Evolutionary conservation across 768 basidiomycete species (phyloP).

Genomic region (Lactarius evosmus): DNA sequence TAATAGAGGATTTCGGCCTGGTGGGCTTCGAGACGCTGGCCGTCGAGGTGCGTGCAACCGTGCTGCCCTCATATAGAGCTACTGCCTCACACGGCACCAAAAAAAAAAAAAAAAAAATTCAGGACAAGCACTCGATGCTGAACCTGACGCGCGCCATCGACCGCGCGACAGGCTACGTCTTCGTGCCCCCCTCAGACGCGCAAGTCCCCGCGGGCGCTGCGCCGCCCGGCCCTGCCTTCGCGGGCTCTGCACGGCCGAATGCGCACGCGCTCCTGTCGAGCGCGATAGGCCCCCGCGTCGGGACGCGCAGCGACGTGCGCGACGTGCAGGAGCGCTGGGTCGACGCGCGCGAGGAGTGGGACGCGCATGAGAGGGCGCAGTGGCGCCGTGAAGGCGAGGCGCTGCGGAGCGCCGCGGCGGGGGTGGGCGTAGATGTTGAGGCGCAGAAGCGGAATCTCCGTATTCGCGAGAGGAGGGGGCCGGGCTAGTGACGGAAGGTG

Average conservation of each 20-base stretch:
- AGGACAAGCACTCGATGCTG: conserved; percentile 96
- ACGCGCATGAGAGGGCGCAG: conserved; percentile 71
- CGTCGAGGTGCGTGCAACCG: conserved; percentile 69
- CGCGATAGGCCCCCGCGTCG: conserved; percentile 53
- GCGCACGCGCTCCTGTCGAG: conserved; percentile 63
- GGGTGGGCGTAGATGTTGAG: conserved; percentile 23
- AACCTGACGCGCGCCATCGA: conserved; percentile 82
- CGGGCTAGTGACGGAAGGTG: neutral
- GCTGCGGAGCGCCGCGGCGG: conserved; percentile 41
- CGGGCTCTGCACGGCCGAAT: conserved; percentile 56
- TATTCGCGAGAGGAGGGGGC: conserved; percentile 22
- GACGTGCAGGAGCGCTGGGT: conserved; percentile 95
- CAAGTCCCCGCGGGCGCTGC: conserved; percentile 36
- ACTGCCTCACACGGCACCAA: too few species aligned
- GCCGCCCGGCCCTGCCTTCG: conserved; percentile 34
- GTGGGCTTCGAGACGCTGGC: conserved; percentile 97
- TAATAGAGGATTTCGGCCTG: conserved; percentile 91
- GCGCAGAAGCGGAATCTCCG: conserved; percentile 29
- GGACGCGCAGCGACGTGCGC: conserved; percentile 50
- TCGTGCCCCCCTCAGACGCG: conserved; percentile 54
- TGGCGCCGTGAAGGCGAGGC: conserved; percentile 76
- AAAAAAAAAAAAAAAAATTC: too few species aligned
- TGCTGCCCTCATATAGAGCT: too few species aligned
- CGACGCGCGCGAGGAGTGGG: conserved; percentile 78
- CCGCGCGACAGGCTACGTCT: conserved; percentile 89